Base-by-base conservation (phyloP, 1,284 basidiomycete genomes). In the Tylopilus orsonianus region DNA sequence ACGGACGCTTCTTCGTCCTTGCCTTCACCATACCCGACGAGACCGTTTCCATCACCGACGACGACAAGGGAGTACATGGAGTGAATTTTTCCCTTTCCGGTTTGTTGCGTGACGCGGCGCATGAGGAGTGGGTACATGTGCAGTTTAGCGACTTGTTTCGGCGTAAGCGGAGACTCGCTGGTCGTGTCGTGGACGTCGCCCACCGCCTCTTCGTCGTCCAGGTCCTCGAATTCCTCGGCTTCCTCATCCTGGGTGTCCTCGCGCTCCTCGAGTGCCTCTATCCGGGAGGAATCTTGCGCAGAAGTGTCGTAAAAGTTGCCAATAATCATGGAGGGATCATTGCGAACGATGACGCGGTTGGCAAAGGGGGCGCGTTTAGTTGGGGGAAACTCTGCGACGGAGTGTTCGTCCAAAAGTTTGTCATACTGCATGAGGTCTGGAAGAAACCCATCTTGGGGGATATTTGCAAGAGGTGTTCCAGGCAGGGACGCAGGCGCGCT, bases 21-120 rank as follows among this genome's bases (percentile, higher is more conserved):
- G 41, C 89, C 95, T 63, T 92, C 84, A 3, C 96, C 96, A 41
- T 90, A 79, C 4, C 96, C 96, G 1, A 99, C 87, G 19, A 98
- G 75, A 0, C 96, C 96, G 36, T 88, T 75, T 8, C 90, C 89
- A 61, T 91, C 84, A 18, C 96, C 96, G 29, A 91, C 87, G 49
- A 97, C 81, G 55, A 87, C 79, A 60, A 92, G 80, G 40, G 75
- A 72, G 52, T 83, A 83, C 56, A 80, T 72, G 34, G 83, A 80
- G 22, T 80, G 78, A 50, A 86, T 83, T 61, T 90, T 92, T 32
- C 92, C 92, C 69, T 95, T 95, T 45, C 84, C 83, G 0, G 90
- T 93, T 75, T 93, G 90, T 55, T 89, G 85, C 4, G 82, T 83
- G 57, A 91, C 82, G 40, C 81, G 75, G 4, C 83, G 79, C 37